Conservation (phyloP, 495 filamentous ascomycete genomes). For the Gamarada debralockiae region DNA sequence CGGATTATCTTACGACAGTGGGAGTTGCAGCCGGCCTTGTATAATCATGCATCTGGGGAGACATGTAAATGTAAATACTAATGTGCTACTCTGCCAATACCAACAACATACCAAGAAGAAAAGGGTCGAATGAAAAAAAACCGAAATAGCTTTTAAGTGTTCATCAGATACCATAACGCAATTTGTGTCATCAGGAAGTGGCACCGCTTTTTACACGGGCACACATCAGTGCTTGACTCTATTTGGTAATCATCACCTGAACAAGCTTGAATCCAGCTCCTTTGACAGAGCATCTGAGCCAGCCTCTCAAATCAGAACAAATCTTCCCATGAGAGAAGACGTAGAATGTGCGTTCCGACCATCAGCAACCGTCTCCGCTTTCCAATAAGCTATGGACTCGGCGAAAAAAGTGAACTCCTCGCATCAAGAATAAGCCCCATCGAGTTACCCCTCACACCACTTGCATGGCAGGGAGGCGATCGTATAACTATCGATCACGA, state of each 20-base stretch:
- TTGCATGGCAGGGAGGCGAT: constrained; percentile 62
- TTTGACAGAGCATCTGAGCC: constrained; percentile 58
- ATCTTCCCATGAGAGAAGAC: constrained; percentile 27
- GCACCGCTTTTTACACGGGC: constrained; percentile 38
- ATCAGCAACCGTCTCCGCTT: constrained; percentile 39
- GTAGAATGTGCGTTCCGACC: constrained; percentile 21
- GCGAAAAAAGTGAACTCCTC: constrained; percentile 67
- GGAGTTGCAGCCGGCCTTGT: background rate
- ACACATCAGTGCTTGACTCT: constrained; percentile 99
- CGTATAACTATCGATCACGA: constrained; percentile 98
- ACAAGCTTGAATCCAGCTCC: constrained; percentile 61
- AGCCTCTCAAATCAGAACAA: constrained; percentile 21
- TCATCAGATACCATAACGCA: constrained; percentile 93
- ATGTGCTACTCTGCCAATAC: background rate
- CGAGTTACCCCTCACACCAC: constrained; percentile 80
- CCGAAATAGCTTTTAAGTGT: constrained; percentile 31
- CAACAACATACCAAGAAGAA: background rate
- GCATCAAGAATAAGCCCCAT: constrained; percentile 99
- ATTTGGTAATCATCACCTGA: constrained; percentile 94
- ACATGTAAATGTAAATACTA: background rate
- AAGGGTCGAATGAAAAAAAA: background rate
- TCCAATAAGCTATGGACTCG: constrained; percentile 66
- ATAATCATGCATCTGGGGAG: background rate
- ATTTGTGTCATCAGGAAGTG: constrained; percentile 67
- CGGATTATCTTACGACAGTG: background rate